Conservation (phyloP, 495 filamentous ascomycete genomes). For the Apodospora peruviana region DNA sequence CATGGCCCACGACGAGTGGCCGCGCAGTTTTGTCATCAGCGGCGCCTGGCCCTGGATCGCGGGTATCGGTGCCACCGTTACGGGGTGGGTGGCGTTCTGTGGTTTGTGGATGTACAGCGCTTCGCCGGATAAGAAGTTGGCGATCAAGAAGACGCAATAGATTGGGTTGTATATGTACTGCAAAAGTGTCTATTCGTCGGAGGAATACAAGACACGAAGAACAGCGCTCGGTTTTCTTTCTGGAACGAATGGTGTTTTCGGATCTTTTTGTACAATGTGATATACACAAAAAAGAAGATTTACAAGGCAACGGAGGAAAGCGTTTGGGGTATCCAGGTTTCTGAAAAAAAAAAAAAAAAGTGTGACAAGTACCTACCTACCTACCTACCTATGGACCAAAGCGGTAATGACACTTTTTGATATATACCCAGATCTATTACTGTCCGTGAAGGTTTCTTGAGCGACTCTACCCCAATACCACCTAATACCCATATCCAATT, state of each 20-base stretch:
- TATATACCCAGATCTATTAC: too few relatives aligned
- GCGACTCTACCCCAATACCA: too few relatives aligned
- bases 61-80: slow-evolving; percentile 76
- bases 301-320: background rate
- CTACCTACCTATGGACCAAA: too few relatives aligned
- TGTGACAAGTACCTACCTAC: background rate
- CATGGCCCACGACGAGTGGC: slow-evolving; percentile 95
- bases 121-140: slow-evolving; percentile 47
- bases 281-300: background rate
- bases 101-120: slow-evolving; percentile 85
- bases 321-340: background rate
- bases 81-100: slow-evolving; percentile 80
- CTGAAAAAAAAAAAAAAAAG: background rate
- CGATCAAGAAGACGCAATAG: slow-evolving; percentile 68
- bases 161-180: background rate
- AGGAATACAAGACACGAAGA: too few relatives aligned
- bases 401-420: too few relatives aligned
- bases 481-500: background rate
- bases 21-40: slow-evolving; percentile 81
- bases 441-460: too few relatives aligned
- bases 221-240: background rate
- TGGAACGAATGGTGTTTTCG: background rate
- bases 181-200: too few relatives aligned
- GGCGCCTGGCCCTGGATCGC: slow-evolving; percentile 95
- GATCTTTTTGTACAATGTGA: background rate